A percentile compares a stretch with the other conserved stretches of the same genome.
phyloP scores from a whole-genome alignment of 768 basidiomycete species.

The Leccinum uliginosum region DNA sequence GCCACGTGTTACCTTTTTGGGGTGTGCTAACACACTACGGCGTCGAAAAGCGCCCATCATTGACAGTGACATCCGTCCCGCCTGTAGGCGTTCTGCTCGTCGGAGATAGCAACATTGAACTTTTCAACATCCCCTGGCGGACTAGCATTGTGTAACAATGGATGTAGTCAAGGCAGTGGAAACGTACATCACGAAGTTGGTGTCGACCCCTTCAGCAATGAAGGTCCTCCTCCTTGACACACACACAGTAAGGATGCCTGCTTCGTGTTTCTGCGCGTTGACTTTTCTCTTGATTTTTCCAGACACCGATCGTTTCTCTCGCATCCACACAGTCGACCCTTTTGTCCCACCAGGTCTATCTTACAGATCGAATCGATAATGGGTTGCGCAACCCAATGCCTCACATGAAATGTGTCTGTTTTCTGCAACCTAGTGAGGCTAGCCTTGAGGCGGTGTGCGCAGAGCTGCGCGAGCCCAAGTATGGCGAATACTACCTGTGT shows the following conservation, averaged over 20 bases:
- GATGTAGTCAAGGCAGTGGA: slow-evolving; percentile 95
- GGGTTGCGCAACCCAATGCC: slow-evolving; percentile 85
- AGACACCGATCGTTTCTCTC: slow-evolving; percentile 95
- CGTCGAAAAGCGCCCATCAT: neutral
- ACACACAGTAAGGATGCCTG: slow-evolving; percentile 69
- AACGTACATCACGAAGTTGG: slow-evolving; percentile 86
- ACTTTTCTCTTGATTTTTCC: slow-evolving; percentile 7
- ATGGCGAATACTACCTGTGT: slow-evolving; percentile 99
- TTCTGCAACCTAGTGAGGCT: slow-evolving; percentile 77
- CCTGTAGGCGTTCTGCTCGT: neutral
- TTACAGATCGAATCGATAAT: slow-evolving; percentile 98
- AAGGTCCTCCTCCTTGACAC: slow-evolving; percentile 93
- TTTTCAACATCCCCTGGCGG: neutral
- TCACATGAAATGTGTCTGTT: slow-evolving; percentile 97
- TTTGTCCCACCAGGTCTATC: slow-evolving; percentile 92
- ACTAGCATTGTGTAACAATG: slow-evolving; percentile 45
- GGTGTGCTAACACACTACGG: neutral
- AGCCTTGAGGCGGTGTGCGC: slow-evolving; percentile 79
- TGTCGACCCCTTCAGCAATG: slow-evolving; percentile 83
- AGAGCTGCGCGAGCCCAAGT: slow-evolving; percentile 87
- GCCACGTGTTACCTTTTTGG: slow-evolving; percentile 3
- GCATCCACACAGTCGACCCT: slow-evolving; percentile 92
- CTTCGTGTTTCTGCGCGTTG: neutral
- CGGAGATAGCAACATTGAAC: neutral
- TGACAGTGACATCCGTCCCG: neutral